Evolutionary conservation across 305 asterid species (phyloP).

Genomic region (Coffea humblotiana): DNA sequence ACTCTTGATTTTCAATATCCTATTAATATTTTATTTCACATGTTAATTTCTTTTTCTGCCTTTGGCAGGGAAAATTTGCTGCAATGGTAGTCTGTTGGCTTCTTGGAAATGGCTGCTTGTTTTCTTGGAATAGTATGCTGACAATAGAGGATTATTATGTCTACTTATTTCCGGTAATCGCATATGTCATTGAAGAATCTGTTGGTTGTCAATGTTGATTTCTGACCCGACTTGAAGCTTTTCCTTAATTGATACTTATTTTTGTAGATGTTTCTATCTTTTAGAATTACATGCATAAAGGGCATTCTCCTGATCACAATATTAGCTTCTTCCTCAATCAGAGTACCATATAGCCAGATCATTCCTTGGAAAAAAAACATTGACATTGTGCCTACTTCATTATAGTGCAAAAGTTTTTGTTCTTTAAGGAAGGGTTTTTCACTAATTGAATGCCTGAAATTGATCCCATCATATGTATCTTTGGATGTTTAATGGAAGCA

Average conservation of each 20-base stretch:
- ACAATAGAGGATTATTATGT: constrained; percentile 41
- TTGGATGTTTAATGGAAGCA: not conserved
- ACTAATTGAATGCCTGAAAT: not conserved
- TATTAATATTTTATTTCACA: no score
- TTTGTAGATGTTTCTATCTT: not conserved
- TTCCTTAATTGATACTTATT: not conserved
- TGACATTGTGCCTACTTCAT: not conserved
- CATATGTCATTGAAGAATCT: not conserved
- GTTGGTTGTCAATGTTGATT: not conserved
- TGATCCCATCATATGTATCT: not conserved
- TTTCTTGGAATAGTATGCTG: constrained; percentile 46
- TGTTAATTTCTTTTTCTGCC: no score
- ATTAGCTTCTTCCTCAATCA: not conserved
- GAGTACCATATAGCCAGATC: not conserved
- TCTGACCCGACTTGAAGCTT: not conserved
- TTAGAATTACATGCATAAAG: not conserved
- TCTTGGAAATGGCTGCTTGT: constrained; percentile 45
- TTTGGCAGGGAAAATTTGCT: no score
- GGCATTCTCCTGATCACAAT: not conserved
- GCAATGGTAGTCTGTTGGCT: constrained; percentile 37
- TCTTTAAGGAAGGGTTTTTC: not conserved
- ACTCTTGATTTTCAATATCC: no score
- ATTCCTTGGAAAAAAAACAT: not conserved
- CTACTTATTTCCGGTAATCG: constrained; percentile 37
- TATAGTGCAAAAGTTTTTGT: not conserved